Conservation (phyloP, 2,329 filamentous ascomycete species). For the Trichoderma brevicompactum region DNA sequence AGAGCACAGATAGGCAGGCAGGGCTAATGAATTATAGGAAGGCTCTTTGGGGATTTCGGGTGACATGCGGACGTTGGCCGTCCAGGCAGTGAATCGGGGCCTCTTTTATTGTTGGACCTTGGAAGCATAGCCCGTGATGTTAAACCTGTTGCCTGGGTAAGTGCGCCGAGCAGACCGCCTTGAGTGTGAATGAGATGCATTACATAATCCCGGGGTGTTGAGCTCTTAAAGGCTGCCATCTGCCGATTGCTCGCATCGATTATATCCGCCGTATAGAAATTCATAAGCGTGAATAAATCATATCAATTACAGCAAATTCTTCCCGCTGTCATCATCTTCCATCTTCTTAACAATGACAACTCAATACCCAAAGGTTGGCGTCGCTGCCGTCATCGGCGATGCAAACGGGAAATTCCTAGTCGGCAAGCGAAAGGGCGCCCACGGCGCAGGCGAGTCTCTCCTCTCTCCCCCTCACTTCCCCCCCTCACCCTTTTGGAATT, state of each 20-base stretch:
- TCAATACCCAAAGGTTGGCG: slow-evolving; percentile 50
- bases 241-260: neutral
- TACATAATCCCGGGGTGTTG: neutral
- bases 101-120: neutral
- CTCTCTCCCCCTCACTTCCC: neutral
- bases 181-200: neutral
- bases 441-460: slow-evolving; percentile 50
- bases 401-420: slow-evolving; percentile 50
- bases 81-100: neutral
- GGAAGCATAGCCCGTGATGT: neutral
- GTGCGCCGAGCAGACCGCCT: neutral
- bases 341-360: neutral
- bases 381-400: slow-evolving; percentile 53
- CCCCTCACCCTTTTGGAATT: neutral
- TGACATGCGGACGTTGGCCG: too few relatives aligned
- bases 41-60: neutral
- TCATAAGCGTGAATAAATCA: too few relatives aligned
- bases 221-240: neutral
- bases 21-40: neutral
- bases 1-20: neutral
- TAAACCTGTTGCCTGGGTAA: neutral
- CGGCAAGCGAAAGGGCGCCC: slow-evolving; percentile 53
- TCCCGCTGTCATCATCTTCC: too few relatives aligned
- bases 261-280: too few relatives aligned
- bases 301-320: too few relatives aligned